Base-by-base conservation (phyloP, 257 asterid species). In the Solanum appendiculatum region DNA sequence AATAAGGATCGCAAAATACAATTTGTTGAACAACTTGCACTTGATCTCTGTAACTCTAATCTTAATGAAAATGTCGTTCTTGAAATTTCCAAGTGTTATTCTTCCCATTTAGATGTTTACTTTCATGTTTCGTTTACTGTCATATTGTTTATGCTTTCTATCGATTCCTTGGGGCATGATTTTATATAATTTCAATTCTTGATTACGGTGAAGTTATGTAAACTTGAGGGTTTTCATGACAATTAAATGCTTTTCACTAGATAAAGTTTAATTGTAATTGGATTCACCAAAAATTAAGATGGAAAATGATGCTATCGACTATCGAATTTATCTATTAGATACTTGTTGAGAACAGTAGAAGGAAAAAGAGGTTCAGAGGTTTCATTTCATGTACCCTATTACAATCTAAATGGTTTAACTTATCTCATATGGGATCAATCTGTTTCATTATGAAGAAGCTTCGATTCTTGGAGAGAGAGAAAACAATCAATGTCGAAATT, bases 1-100 rank as follows among this genome's bases (percentile, higher is more conserved):
- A 91, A 84, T 87, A 94, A 91, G 87, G 98, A 92, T 81, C 90
- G 98, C 69, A 92, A 92, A 70, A 90, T 94, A 93, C 97, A 93
- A 90, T 91, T 96, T 36, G 94, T 95, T 68, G 87, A 66, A 31
- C 85, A 86, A 73, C 86, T 83, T 33, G 87, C 87, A 37, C 72
- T 86, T 60, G 87, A 91, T 83, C 90, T 91, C 44, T 46, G 23
- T 78, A 66, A 86, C 37, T 36, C 39, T 10, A 29, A 87, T 25
- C 89, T 16, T 46, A 86, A 88, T 7, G 90, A 72, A 78, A 68
- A n/a, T n/a, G 90, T 91, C 36, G 89, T 89, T 29, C 75, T 40
- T 25, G 40, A 89, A 84, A 89, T 91, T 69, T 54, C 74, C 12
- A 34, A 14, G 92, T 89, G 87, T 23, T 21, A 56, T 60, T 33